Conservation (phyloP, 78 protist genomes). For the Cavenderia fasciculata region DNA sequence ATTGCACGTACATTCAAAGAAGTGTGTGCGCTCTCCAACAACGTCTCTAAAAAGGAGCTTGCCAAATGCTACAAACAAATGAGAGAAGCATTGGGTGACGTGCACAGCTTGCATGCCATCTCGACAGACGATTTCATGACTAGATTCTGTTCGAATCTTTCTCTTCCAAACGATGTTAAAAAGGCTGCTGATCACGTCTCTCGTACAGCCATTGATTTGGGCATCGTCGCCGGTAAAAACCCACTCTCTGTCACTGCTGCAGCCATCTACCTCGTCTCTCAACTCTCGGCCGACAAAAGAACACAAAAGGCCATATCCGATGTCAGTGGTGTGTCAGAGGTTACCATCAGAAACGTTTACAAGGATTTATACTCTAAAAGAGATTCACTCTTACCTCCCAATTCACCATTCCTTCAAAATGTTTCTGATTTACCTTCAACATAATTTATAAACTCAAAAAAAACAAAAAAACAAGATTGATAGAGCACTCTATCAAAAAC, state of each 20-base stretch:
- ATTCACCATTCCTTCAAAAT: conserved; percentile 25
- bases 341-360: conserved; percentile 59
- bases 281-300: conserved; percentile 23
- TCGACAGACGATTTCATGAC: conserved; percentile 60
- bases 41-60: conserved; percentile 48
- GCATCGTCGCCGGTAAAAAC: conserved; percentile 68
- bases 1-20: conserved; percentile 61
- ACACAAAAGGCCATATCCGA: conserved; percentile 63
- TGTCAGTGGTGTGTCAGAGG: conserved; percentile 58
- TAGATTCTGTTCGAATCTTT: conserved; percentile 50
- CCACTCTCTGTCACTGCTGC: conserved; percentile 79
- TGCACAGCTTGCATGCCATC: conserved; percentile 31
- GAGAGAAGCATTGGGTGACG: conserved; percentile 25
- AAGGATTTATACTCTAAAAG: conserved; percentile 44
- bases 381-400: conserved; percentile 23
- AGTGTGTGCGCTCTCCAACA: conserved; percentile 37
- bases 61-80: conserved; percentile 37
- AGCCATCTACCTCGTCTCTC: conserved; percentile 47
- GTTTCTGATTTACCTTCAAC: conserved; percentile 9
- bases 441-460: too few relatives aligned
- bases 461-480: too few relatives aligned
- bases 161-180: conserved; percentile 54
- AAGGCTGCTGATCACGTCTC: conserved; percentile 52
- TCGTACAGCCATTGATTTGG: conserved; percentile 54
- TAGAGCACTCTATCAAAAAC: too few relatives aligned